Evolutionary conservation across 495 filamentous ascomycete genomes (phyloP).

Genomic region (Xylaria acuta): DNA sequence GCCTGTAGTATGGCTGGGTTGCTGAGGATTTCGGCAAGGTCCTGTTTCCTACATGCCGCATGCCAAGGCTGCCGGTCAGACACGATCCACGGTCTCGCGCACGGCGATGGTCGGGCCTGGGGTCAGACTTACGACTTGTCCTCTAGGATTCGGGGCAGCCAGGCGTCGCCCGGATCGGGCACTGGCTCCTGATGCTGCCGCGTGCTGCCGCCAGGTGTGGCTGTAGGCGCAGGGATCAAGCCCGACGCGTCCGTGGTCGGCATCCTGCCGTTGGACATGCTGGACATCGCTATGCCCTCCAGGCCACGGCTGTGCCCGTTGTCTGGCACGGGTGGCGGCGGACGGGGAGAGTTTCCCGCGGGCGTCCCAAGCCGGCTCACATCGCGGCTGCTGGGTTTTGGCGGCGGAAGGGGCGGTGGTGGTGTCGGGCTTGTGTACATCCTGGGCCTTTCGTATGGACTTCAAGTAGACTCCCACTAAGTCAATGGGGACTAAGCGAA

Average conservation of each 20-base stretch:
- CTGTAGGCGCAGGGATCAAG: constrained; percentile 32
- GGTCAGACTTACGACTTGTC: constrained; percentile 71
- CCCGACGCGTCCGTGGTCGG: constrained; percentile 32
- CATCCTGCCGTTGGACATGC: constrained; percentile 10
- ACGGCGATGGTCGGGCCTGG: not conserved
- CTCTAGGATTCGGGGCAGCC: constrained; percentile 72
- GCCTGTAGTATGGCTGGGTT: constrained; percentile 65
- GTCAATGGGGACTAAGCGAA: not conserved
- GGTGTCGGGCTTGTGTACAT: constrained; percentile 41
- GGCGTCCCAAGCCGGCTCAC: constrained; percentile 71
- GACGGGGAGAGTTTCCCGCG: constrained; percentile 48
- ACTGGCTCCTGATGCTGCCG: constrained; percentile 33
- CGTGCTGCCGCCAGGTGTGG: constrained; percentile 10
- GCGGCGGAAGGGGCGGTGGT: constrained; percentile 71
- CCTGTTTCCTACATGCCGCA: constrained; percentile 51
- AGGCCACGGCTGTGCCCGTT: constrained; percentile 28
- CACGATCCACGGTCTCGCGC: not conserved
- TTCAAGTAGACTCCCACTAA: not conserved
- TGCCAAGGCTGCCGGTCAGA: constrained; percentile 15
- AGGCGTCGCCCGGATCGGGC: constrained; percentile 60
- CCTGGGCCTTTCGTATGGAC: not conserved
- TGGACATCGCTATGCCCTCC: not conserved
- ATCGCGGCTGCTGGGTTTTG: constrained; percentile 74
- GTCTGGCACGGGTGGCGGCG: constrained; percentile 47
- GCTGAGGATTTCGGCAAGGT: constrained; percentile 71